These are phyloP conservation scores for Porogramme epimiltina DNA, from an alignment of 1,284 basidiomycete species.

Conservation along the genomic window DNA sequence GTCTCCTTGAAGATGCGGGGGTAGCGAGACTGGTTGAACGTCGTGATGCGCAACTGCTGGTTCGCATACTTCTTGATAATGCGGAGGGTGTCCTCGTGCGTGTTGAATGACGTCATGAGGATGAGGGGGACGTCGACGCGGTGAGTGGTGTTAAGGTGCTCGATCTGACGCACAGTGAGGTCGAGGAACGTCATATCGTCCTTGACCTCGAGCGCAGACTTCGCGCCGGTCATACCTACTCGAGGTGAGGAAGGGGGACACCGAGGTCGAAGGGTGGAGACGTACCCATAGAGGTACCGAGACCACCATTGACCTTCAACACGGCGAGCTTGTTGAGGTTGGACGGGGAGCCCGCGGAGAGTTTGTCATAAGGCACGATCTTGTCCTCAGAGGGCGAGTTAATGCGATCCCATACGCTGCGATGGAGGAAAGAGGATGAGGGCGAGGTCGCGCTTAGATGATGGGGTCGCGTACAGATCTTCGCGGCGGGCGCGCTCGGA, in stretches of 20 bases:
- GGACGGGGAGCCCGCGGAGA: constrained; percentile 62
- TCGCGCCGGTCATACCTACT: constrained; percentile 88
- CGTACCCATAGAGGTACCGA: constrained; percentile 95
- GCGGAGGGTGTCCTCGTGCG: constrained; percentile 93
- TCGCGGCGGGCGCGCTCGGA: constrained; percentile 92
- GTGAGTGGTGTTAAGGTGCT: constrained; percentile 78
- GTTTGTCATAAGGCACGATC: constrained; percentile 86
- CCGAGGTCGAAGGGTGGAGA: constrained; percentile 1
- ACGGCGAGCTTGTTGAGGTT: constrained; percentile 96
- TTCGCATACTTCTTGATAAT: constrained; percentile 99
- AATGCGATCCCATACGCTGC: constrained; percentile 96
- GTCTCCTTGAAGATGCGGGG: constrained; percentile 97
- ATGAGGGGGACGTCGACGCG: constrained; percentile 93
- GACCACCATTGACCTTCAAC: constrained; percentile 99
- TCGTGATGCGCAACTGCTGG: constrained; percentile 94
- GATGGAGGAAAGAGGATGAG: not conserved
- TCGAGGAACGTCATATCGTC: constrained; percentile 99
- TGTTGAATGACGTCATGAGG: constrained; percentile 99
- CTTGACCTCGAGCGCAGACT: constrained; percentile 91
- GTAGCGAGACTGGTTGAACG: constrained; percentile 98
- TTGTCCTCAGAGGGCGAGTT: constrained; percentile 93
- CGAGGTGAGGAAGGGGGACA: not conserved
- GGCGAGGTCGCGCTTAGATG: constrained; percentile 4
- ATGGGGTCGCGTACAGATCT: constrained; percentile 75
- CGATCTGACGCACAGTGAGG: constrained; percentile 95